Evolutionary conservation across 2,329 filamentous ascomycete genomes (phyloP), one percentile per base, ranked within the genome.

Genomic region (Teratosphaeria viscida): DNA sequence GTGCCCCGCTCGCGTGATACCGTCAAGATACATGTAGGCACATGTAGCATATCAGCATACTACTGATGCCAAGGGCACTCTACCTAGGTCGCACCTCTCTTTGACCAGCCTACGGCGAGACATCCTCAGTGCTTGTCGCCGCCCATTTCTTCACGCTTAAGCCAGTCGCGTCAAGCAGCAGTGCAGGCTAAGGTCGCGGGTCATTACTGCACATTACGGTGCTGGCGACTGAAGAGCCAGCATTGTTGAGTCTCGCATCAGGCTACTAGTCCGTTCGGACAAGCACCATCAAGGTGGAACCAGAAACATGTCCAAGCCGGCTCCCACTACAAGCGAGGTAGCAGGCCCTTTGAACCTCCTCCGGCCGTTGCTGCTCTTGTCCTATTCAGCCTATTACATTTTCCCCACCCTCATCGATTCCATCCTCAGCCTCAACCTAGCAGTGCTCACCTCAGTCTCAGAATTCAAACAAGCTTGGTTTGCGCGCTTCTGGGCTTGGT

Each of bases 401-500:
- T 81, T 83, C 0, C 59, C 65, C 27, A 83, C 84, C 0, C 68
- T 86, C 55, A 37, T 73, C 39, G 62, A 69, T 12, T 74, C 85
- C 37, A 14, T 72, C 53, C 55, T 62, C 12, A 57, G 32, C 39
- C 58, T 63, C 59, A 63, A 72, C 29, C 35, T 71, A 57, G 57
- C 52, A 10, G 61, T 68, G 49, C 62, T 73, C 27, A 57, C 65
- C 55, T 64, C 60, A 52, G 62, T 66, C 61, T 62, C 59, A 59
- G 61, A 63, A 43, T 71, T 75, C 66, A 73, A 76, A 65, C 67
- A 73, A 53, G 70, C 67, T 62, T 86, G 84, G 81, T 88, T 88
- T 72, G 78, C 78, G 57, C 72, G 73, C 49, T 86, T 88, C 73
- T 88, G 85, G 85, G 71, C 72, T 37, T 75, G 68, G 58, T 76